These are phyloP conservation scores for Marvania coccoides DNA, from an alignment of 139 green algal genomes.

Conservation along the genomic window DNA sequence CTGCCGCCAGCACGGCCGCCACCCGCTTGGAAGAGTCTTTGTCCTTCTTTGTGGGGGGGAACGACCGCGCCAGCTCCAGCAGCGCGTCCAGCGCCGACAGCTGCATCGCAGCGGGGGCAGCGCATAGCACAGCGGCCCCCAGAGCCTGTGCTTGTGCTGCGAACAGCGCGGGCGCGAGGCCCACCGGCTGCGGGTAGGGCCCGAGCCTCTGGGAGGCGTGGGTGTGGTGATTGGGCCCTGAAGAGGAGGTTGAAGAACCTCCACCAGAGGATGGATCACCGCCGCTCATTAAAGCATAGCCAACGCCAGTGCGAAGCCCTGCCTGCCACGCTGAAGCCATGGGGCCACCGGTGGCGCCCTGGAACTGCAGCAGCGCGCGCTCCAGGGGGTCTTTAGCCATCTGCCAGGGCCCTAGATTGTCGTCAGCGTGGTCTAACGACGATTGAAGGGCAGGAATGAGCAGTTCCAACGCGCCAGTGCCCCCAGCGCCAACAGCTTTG, in stretches of 20 bases:
- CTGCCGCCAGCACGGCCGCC: slow-evolving; percentile 16
- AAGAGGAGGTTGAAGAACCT: too few relatives aligned
- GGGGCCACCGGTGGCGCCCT: slow-evolving; percentile 45
- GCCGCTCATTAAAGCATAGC: slow-evolving; percentile 6
- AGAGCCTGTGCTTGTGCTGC: slow-evolving; percentile 51
- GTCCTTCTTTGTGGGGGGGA: neutral
- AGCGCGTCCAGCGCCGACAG: slow-evolving; percentile 26
- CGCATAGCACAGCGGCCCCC: slow-evolving; percentile 38
- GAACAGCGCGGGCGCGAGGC: slow-evolving; percentile 45
- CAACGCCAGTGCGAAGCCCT: slow-evolving; percentile 24
- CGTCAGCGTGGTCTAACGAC: slow-evolving; percentile 46
- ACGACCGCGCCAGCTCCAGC: neutral
- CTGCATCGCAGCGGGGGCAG: slow-evolving; percentile 35
- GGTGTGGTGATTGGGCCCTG: too few relatives aligned
- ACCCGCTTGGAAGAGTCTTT: slow-evolving; percentile 2
- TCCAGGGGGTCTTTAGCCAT: slow-evolving; percentile 50
- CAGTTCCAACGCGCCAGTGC: neutral
- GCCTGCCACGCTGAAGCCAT: slow-evolving; percentile 51
- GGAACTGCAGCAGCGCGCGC: slow-evolving; percentile 51
- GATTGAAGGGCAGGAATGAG: neutral
- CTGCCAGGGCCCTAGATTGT: slow-evolving; percentile 55
- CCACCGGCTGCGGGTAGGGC: slow-evolving; percentile 49
- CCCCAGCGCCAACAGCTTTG: neutral
- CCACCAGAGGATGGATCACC: too few relatives aligned
- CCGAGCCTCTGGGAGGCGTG: neutral